A percentile compares a stretch with the other conserved stretches of the same genome.
Conservation (phyloP, 495 filamentous ascomycete species). For the Astrothelium subdiscretum region DNA sequence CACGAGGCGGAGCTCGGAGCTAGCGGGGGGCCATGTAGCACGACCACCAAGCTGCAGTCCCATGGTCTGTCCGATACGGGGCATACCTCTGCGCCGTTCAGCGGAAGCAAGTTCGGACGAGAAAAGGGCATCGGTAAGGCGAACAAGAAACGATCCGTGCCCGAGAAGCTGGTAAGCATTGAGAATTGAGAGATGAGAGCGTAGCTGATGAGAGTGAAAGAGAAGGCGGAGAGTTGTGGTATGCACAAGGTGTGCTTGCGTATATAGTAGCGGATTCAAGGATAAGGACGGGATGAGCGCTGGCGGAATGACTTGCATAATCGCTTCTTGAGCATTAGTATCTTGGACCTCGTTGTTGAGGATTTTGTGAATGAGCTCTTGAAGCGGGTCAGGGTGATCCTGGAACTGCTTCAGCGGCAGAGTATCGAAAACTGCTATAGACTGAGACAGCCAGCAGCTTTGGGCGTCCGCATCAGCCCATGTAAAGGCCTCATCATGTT, state of each 20-base stretch:
- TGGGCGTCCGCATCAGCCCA: not conserved
- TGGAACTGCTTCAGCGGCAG: not conserved
- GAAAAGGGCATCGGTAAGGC: constrained; percentile 75
- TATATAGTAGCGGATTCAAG: constrained; percentile 57
- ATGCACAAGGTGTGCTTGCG: constrained; percentile 68
- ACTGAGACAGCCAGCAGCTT: not conserved
- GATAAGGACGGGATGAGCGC: constrained; percentile 55
- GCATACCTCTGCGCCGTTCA: constrained; percentile 55
- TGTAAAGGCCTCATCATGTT: not conserved
- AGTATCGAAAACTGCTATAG: constrained; percentile 1
- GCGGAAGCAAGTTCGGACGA: constrained; percentile 71
- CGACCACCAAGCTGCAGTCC: constrained; percentile 65
- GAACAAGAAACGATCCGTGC: constrained; percentile 69
- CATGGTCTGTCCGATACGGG: constrained; percentile 58
- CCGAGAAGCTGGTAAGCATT: constrained; percentile 71
- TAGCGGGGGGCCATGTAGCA: constrained; percentile 82
- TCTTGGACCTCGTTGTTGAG: not conserved
- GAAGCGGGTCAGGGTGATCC: not conserved
- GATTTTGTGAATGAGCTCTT: not conserved
- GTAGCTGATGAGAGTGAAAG: constrained; percentile 61
- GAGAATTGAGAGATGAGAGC: constrained; percentile 66
- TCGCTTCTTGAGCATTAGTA: constrained; percentile 17
- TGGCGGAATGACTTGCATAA: constrained; percentile 4
- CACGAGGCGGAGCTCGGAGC: constrained; percentile 77
- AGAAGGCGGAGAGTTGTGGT: constrained; percentile 65